phyloP scores from a whole-genome alignment of 202 grass and related monocot genomes.

The Zoysia matrella region DNA sequence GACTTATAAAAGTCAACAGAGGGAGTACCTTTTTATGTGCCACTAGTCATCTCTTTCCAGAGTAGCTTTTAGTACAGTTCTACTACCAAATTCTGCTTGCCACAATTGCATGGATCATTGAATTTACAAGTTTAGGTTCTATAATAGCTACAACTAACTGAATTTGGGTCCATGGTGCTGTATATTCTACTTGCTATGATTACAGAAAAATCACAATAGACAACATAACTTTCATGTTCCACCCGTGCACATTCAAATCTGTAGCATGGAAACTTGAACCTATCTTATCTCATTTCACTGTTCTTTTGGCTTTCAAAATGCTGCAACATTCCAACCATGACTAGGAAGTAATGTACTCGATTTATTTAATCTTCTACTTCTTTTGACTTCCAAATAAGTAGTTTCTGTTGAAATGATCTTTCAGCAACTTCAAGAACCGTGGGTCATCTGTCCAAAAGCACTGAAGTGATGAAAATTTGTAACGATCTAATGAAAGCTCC shows the following conservation, averaged over 20 bases:
- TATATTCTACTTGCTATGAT: neutral
- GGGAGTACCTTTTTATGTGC: neutral
- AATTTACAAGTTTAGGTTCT: no score
- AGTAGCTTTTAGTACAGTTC: neutral
- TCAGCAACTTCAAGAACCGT: conserved; percentile 58
- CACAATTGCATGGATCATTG: no score
- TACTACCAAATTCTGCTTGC: no score
- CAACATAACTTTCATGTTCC: neutral
- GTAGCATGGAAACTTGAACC: neutral
- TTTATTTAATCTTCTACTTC: conserved; percentile 7
- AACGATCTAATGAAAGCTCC: conserved; percentile 80
- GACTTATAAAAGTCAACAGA: no score
- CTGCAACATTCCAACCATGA: neutral
- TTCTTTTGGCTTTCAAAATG: conserved; percentile 9
- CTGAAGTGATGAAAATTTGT: conserved; percentile 77
- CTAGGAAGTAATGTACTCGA: neutral
- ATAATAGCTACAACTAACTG: no score
- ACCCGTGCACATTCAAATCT: neutral
- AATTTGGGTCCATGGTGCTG: no score
- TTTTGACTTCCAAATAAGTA: conserved; percentile 6
- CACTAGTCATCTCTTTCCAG: neutral
- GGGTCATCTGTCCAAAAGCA: conserved; percentile 69
- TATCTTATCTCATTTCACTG: conserved; percentile 2
- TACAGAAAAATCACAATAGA: neutral
- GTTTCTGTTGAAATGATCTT: conserved; percentile 33